A percentile compares a stretch with the other conserved stretches of the same genome.
Evolutionary conservation across 306 rosid species (phyloP).

Genomic region (Cucurbita maxima): DNA sequence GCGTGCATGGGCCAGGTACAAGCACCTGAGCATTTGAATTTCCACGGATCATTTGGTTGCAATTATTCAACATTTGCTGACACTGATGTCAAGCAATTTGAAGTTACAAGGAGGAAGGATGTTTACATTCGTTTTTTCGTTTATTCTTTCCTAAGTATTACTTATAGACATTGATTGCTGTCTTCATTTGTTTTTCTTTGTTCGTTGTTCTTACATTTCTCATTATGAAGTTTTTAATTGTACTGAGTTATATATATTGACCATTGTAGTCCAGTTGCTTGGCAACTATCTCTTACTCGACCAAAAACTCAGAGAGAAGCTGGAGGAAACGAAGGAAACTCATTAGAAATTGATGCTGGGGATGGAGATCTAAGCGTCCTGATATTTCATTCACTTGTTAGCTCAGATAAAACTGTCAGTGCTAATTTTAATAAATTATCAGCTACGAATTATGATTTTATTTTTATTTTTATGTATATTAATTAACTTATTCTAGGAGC

Average conservation of each 20-base stretch:
- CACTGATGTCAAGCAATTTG: not conserved
- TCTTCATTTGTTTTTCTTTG: conserved; percentile 6
- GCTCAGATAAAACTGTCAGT: conserved; percentile 65
- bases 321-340: conserved; percentile 19
- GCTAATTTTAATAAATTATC: not conserved
- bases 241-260: not conserved
- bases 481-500: not conserved
- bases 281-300: conserved; percentile 58
- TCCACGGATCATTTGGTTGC: not conserved
- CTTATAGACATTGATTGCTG: not conserved
- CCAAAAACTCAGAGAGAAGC: conserved; percentile 28
- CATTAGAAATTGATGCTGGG: conserved; percentile 17
- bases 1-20: conserved; percentile 84
- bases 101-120: not conserved
- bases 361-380: conserved; percentile 46
- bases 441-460: not conserved
- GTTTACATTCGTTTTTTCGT: not conserved
- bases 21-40: not conserved
- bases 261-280: conserved; percentile 54
- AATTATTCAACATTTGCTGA: not conserved
- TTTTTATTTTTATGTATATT: not conserved
- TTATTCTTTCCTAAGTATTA: not conserved
- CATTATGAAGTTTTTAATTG: not conserved
- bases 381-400: conserved; percentile 50
- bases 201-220: not conserved